These are phyloP conservation scores for Pleurotus ostreatus DNA, from an alignment of 768 basidiomycete species.

Conservation along the genomic window DNA sequence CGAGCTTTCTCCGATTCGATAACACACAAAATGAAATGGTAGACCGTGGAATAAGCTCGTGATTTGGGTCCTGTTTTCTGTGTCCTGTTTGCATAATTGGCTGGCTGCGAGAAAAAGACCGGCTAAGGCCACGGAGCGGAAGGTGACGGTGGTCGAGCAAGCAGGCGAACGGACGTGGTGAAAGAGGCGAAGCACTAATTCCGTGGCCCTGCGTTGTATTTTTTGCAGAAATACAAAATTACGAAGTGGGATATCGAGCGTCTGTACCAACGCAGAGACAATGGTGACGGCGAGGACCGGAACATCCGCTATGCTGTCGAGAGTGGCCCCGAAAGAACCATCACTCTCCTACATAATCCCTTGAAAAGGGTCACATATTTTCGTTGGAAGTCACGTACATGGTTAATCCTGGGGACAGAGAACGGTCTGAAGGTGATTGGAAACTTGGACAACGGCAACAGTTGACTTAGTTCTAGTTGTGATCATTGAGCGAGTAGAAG, in stretches of 20 bases:
- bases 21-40: conserved; percentile 35
- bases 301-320: conserved; percentile 36
- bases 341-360: conserved; percentile 22
- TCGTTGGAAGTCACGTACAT: not conserved
- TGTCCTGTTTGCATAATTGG: conserved; percentile 19
- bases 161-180: conserved; percentile 29
- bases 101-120: conserved; percentile 32
- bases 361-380: not conserved
- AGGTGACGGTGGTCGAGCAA: conserved; percentile 26
- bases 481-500: not conserved
- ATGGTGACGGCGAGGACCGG: conserved; percentile 44
- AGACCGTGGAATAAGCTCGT: conserved; percentile 22
- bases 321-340: conserved; percentile 28
- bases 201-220: conserved; percentile 36
- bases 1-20: conserved; percentile 41
- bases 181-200: conserved; percentile 35
- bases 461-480: not conserved
- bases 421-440: not conserved
- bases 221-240: conserved; percentile 50
- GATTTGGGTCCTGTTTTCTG: conserved; percentile 19
- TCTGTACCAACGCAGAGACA: conserved; percentile 37
- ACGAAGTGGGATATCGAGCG: conserved; percentile 37
- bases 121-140: conserved; percentile 35
- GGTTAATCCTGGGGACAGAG: not conserved
- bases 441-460: not conserved